Conservation (phyloP, 345 rosid species). For the Populus ilicifolia region DNA sequence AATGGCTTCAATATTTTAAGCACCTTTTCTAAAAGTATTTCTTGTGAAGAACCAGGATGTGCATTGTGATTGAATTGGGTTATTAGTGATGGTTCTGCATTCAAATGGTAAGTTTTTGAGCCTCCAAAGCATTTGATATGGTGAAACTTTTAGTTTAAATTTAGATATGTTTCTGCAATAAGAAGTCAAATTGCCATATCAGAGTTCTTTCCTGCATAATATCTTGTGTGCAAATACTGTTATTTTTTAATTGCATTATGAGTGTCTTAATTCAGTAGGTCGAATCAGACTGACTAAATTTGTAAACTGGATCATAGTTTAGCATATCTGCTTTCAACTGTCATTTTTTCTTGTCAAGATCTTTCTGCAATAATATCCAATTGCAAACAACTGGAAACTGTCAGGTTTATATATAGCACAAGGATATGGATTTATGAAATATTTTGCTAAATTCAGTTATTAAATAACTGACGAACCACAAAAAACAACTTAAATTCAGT, state of each 20-base stretch:
- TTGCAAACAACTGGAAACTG: constrained; percentile 98
- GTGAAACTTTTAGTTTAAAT: neutral
- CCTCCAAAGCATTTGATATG: neutral
- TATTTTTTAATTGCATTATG: neutral
- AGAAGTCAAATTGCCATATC: neutral
- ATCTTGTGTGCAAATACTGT: neutral
- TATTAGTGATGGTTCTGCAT: neutral
- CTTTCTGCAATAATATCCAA: constrained; percentile 25
- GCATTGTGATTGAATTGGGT: neutral
- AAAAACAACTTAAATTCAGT: neutral
- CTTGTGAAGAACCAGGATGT: neutral
- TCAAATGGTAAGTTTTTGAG: neutral
- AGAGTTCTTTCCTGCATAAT: neutral
- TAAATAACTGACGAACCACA: neutral
- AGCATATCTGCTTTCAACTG: neutral
- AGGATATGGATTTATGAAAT: constrained; percentile 97
- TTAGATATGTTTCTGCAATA: neutral
- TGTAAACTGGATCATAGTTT: neutral
- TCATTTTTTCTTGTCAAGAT: neutral
- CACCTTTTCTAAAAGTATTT: constrained; percentile 11
- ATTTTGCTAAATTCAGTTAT: constrained; percentile 77
- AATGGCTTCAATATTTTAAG: constrained; percentile 22
- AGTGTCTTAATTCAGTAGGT: neutral
- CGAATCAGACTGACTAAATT: neutral
- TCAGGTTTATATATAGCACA: constrained; percentile 89